phyloP scores from a whole-genome alignment of 2,329 filamentous ascomycete genomes.

The Epichloe amarillans region DNA sequence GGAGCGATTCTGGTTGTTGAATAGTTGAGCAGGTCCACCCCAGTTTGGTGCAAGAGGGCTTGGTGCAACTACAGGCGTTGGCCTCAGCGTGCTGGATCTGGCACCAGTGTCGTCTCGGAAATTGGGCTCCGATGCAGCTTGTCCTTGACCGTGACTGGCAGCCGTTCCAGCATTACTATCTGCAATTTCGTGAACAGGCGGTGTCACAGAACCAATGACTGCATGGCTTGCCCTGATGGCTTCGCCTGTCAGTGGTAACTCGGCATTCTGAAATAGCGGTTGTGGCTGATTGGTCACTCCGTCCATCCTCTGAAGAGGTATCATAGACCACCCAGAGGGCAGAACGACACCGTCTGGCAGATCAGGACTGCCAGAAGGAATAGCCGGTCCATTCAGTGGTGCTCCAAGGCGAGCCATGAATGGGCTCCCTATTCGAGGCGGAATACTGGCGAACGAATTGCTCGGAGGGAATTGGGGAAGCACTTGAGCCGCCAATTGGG shows the following conservation, averaged over 20 bases:
- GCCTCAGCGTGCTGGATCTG: constrained; percentile 7
- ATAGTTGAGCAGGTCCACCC: constrained; percentile 37
- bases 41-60: constrained; percentile 36
- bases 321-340: constrained; percentile 50
- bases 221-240: constrained; percentile 5
- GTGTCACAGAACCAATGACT: neutral
- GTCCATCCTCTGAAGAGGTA: constrained; percentile 45
- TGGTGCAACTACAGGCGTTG: constrained; percentile 29
- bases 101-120: neutral
- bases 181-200: neutral
- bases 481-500: constrained; percentile 10
- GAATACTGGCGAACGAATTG: constrained; percentile 13
- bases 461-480: constrained; percentile 10
- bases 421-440: constrained; percentile 26
- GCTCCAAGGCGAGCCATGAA: constrained; percentile 35
- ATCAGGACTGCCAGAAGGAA: constrained; percentile 46
- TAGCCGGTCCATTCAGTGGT: constrained; percentile 31
- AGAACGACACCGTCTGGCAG: constrained; percentile 51
- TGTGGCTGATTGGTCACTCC: constrained; percentile 15
- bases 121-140: neutral
- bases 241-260: constrained; percentile 9
- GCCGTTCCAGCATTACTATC: neutral
- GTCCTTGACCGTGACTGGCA: neutral
- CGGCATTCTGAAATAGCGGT: constrained; percentile 5
- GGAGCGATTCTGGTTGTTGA: constrained; percentile 20